These are phyloP conservation scores for Chlorociboria aeruginascens DNA, from an alignment of 495 filamentous ascomycete species.

Conservation along the genomic window DNA sequence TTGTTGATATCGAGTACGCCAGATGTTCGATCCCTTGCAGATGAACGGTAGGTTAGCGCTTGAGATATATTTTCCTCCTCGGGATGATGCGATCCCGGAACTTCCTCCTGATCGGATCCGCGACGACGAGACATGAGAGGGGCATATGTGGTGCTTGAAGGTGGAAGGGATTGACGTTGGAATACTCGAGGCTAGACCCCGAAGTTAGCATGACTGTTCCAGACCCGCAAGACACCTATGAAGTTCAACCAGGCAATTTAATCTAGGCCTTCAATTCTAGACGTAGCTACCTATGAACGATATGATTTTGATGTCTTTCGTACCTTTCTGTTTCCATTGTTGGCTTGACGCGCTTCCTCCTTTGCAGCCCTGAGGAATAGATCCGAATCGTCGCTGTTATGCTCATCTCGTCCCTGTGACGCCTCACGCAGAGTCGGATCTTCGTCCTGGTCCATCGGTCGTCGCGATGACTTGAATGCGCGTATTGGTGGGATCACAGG, in stretches of 20 bases:
- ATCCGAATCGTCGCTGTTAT: conserved; percentile 30
- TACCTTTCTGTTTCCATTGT: conserved; percentile 11
- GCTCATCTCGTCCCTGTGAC: conserved; percentile 11
- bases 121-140: conserved; percentile 10
- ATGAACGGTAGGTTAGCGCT: conserved; percentile 26
- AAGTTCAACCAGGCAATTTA: too few relatives aligned
- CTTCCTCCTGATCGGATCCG: conserved; percentile 13
- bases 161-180: conserved; percentile 15
- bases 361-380: conserved; percentile 41
- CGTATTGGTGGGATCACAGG: conserved; percentile 34
- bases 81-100: conserved; percentile 4
- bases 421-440: conserved; percentile 37
- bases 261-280: too few relatives aligned
- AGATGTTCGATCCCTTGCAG: conserved; percentile 27
- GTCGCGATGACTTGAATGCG: conserved; percentile 35
- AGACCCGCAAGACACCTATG: too few relatives aligned
- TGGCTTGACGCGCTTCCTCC: conserved; percentile 31
- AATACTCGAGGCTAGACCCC: too few relatives aligned
- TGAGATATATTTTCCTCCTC: conserved; percentile 13
- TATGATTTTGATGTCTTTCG: background rate
- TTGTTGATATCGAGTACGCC: conserved; percentile 33
- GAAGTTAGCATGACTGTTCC: too few relatives aligned
- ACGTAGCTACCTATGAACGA: too few relatives aligned
- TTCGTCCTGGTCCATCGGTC: conserved; percentile 30
- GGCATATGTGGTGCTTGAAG: conserved; percentile 4